phyloP scores from a whole-genome alignment of 148 eudicot species.

The Camellia granthamiana region DNA sequence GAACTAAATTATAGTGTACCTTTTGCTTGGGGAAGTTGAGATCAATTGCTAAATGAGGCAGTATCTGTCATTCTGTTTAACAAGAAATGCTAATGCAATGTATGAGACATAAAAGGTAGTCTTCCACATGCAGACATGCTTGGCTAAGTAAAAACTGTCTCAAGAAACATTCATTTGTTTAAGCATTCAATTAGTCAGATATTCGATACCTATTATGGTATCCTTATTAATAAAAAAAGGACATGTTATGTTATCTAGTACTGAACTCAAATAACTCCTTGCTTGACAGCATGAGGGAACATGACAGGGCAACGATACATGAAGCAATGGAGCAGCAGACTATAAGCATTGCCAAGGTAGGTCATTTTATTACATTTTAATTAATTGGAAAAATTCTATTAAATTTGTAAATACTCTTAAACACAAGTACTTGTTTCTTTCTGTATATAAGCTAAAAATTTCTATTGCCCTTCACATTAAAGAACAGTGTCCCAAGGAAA shows the following conservation, averaged over 20 bases:
- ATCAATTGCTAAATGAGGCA: not conserved
- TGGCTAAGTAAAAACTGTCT: not conserved
- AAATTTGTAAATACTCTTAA: not conserved
- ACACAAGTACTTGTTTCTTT: not conserved
- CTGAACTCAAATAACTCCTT: constrained; percentile 5
- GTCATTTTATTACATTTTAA: not conserved
- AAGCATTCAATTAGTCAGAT: not conserved
- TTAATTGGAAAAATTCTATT: not conserved
- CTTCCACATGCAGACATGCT: constrained; percentile 3
- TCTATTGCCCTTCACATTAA: not conserved
- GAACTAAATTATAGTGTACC: not conserved
- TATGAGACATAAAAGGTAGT: not conserved
- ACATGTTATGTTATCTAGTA: not conserved
- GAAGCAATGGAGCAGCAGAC: constrained; percentile 99
- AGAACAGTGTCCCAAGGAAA: not conserved
- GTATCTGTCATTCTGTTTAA: not conserved
- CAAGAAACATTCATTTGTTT: not conserved
- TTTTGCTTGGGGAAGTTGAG: not conserved
- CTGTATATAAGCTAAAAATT: not conserved
- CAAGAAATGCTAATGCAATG: not conserved
- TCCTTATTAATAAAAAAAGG: not conserved
- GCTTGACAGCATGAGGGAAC: constrained; percentile 91
- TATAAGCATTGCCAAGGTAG: constrained; percentile 84
- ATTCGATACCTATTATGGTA: not conserved
- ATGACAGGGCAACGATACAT: constrained; percentile 96